Evolutionary conservation across 2,329 filamentous ascomycete genomes (phyloP), one percentile per base, ranked within the genome.

Genomic region (Fusarium sublunatum): DNA sequence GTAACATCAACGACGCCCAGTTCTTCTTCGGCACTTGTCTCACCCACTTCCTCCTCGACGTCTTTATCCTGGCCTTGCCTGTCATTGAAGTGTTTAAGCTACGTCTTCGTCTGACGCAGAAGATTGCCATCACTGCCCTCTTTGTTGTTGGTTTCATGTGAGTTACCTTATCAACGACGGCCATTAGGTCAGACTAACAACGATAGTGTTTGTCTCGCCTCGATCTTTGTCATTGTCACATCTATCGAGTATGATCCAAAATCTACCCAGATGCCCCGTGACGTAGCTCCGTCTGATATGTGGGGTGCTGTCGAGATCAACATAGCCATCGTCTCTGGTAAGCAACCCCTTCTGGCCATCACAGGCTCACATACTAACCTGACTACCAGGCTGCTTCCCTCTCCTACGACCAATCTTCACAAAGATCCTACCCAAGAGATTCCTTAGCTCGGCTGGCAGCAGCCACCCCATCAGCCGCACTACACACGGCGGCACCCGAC

Each of bases 11-110:
- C 22, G 72, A 71, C 31, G 54, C 62, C 0, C 68, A 71, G 2
- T 76, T 74, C 50, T 75, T 76, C 47, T 73, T 75, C 24, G 73
- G 72, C 2, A 74, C 73, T 0, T 68, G 73, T 3, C 49, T 75
- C 2, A 70, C 70, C 0, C 76, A 77, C 46, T 65, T 74, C 7
- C 4, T 74, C 3, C 67, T 77, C 15, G 76, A 77, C 22, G 29
- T 76, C 6, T 50, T 64, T 3, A 76, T 77, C 11, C 47, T 77
- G 15, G 50, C 58, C 1, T 51, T 77, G 5, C 75, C 74, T 0
- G 44, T 73, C 0, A 55, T 75, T 15, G 72, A 77, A 56, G 69
- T 77, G 0, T 61, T 67, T 7, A 72, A 72, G 19, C 61, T 77
- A 7, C 57, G 69, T 12, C 64, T 76, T 9, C 71, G 64, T 0